Conservation (phyloP, 768 basidiomycete genomes). For the Crepidotus variabilis region DNA sequence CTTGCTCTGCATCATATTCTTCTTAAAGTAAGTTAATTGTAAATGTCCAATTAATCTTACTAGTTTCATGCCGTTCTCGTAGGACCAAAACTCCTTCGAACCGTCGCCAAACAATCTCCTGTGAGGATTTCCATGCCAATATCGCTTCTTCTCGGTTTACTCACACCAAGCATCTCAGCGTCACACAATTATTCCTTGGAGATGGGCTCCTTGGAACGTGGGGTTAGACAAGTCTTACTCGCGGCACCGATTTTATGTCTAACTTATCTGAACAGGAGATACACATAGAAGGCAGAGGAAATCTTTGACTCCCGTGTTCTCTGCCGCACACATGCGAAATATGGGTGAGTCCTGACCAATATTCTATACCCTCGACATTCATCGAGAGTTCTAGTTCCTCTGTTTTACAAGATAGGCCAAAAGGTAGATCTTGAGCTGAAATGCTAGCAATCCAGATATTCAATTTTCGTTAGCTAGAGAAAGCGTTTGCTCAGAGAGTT, state of each 20-base stretch:
- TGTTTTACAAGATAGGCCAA: not conserved
- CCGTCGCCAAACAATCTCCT: not conserved
- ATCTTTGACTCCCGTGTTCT: slow-evolving; percentile 14
- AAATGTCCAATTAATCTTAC: not conserved
- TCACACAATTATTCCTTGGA: not conserved
- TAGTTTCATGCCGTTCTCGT: not conserved
- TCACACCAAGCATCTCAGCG: not conserved
- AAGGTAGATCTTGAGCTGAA: not conserved
- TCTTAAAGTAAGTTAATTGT: not conserved
- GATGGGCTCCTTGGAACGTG: not conserved
- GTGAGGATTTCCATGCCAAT: not conserved
- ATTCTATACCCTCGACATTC: not conserved
- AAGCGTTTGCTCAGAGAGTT: slow-evolving; percentile 5
- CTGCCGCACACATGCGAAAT: slow-evolving; percentile 14
- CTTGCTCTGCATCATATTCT: not conserved
- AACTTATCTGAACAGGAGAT: not conserved
- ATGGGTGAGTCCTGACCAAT: slow-evolving; percentile 11
- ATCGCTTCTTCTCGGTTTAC: not conserved
- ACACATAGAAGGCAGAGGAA: slow-evolving; percentile 9
- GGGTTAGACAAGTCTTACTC: not conserved
- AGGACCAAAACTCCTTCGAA: not conserved
- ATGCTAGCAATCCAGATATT: not conserved
- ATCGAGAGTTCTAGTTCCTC: not conserved
- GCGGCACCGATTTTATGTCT: not conserved
- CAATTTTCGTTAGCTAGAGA: not conserved